Percentiles rank a stretch among this genome's conserved stretches.
phyloP scores from a whole-genome alignment of 2,329 filamentous ascomycete species.

The Dissoconium aciculare region DNA sequence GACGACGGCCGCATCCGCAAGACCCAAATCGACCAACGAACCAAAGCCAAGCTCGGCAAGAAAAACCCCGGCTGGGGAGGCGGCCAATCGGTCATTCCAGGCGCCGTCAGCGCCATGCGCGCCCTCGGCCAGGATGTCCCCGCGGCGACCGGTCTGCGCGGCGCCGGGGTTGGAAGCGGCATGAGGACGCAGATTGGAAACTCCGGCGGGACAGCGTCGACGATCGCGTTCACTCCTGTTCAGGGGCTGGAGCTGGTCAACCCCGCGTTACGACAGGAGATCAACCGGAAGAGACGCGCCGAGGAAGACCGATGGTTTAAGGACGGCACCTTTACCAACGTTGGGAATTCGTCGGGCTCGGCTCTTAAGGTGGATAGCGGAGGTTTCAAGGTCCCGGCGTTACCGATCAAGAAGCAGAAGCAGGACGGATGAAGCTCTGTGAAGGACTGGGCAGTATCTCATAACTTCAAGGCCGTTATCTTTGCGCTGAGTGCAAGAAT shows the following conservation, averaged over 20 bases:
- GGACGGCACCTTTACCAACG: conserved; percentile 88
- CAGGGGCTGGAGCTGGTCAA: conserved; percentile 92
- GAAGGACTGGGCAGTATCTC: no score
- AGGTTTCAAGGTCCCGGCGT: conserved; percentile 68
- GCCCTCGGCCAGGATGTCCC: neutral
- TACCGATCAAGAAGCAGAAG: conserved; percentile 56
- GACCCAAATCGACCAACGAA: conserved; percentile 82
- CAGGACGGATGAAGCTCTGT: conserved; percentile 10
- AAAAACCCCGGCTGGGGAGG: conserved; percentile 96
- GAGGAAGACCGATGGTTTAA: conserved; percentile 97
- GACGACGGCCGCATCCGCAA: conserved; percentile 81
- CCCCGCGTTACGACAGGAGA: conserved; percentile 75
- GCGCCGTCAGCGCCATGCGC: conserved; percentile 38
- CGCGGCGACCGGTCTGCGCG: conserved; percentile 64
- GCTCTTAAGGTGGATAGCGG: conserved; percentile 42
- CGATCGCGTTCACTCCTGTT: conserved; percentile 82
- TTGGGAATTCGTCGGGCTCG: conserved; percentile 33
- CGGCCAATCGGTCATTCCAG: conserved; percentile 45
- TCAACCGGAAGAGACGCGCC: conserved; percentile 78
- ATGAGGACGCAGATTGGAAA: conserved; percentile 31
- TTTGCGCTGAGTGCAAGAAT: no score
- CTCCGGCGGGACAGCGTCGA: conserved; percentile 49
- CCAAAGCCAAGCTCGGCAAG: conserved; percentile 79
- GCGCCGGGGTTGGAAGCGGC: conserved; percentile 56
- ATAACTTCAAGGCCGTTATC: no score